A percentile compares a stretch with the other conserved stretches of the same genome.
These are phyloP conservation scores for Tolypocladium pustulatum DNA, from an alignment of 2,329 filamentous ascomycete genomes.

Conservation along the genomic window DNA sequence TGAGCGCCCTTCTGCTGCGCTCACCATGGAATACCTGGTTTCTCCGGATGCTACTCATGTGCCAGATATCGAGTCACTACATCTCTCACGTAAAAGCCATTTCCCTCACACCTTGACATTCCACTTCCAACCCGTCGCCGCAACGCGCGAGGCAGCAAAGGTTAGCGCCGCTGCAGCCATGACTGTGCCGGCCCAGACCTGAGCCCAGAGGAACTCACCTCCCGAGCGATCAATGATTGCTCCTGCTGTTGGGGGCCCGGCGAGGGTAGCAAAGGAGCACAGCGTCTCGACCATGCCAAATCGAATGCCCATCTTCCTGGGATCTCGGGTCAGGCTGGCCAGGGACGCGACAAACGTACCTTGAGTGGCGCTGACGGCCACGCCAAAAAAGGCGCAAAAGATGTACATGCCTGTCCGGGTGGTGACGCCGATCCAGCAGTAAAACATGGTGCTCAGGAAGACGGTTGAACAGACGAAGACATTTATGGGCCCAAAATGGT, in stretches of 20 bases:
- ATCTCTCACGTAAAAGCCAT: neutral
- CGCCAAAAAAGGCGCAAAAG: slow-evolving; percentile 32
- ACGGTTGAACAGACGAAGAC: slow-evolving; percentile 37
- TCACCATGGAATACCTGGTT: neutral
- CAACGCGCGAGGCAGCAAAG: slow-evolving; percentile 21
- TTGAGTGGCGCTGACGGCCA: slow-evolving; percentile 31
- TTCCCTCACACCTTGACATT: slow-evolving; percentile 20
- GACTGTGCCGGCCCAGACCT: slow-evolving; percentile 35
- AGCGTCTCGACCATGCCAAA: slow-evolving; percentile 35
- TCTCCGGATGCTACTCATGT: slow-evolving; percentile 15
- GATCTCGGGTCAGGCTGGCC: slow-evolving; percentile 30
- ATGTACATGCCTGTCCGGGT: slow-evolving; percentile 27
- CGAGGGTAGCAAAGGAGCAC: slow-evolving; percentile 29
- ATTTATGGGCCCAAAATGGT: slow-evolving; percentile 41
- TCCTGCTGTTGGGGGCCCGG: slow-evolving; percentile 32
- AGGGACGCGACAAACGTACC: slow-evolving; percentile 29
- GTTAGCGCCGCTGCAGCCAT: slow-evolving; percentile 22
- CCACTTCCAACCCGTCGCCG: slow-evolving; percentile 24
- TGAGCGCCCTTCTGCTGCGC: neutral
- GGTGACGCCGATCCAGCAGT: slow-evolving; percentile 44
- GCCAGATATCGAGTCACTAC: slow-evolving; percentile 17
- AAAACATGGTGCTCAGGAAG: slow-evolving; percentile 35
- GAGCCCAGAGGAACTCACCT: slow-evolving; percentile 30
- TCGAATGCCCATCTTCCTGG: slow-evolving; percentile 31
- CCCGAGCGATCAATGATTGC: slow-evolving; percentile 30